phyloP scores from a whole-genome alignment of 2,329 filamentous ascomycete genomes.

The Claviceps sp. region DNA sequence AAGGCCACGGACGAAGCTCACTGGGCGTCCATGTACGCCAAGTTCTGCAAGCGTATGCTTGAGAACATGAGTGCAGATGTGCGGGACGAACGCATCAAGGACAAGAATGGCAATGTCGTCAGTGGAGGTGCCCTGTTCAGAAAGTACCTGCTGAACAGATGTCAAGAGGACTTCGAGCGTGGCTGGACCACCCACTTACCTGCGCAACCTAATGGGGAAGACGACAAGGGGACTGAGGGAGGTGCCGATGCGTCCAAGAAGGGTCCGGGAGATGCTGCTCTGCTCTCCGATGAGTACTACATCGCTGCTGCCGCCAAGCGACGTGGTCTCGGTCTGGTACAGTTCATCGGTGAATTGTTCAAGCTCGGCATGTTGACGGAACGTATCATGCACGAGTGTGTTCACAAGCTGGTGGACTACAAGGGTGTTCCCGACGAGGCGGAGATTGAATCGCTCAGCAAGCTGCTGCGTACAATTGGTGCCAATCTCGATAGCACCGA shows the following conservation, averaged over 20 bases:
- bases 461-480: conserved; percentile 85
- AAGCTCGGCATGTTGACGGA: conserved; percentile 98
- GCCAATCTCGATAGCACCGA: conserved; percentile 70
- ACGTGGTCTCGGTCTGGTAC: conserved; percentile 90
- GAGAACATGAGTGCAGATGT: conserved; percentile 91
- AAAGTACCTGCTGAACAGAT: conserved; percentile 96
- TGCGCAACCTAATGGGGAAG: conserved; percentile 51
- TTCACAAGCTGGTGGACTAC: conserved; percentile 92
- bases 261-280: conserved; percentile 55
- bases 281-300: conserved; percentile 97
- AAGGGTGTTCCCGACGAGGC: conserved; percentile 87
- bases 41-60: conserved; percentile 95
- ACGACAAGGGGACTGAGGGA: conserved; percentile 53
- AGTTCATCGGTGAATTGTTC: conserved; percentile 98
- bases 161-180: conserved; percentile 96
- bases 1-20: conserved; percentile 97
- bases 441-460: conserved; percentile 89
- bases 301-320: conserved; percentile 85
- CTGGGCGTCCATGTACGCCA: conserved; percentile 98
- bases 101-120: conserved; percentile 79
- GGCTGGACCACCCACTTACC: conserved; percentile 90
- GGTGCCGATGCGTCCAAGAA: conserved; percentile 29
- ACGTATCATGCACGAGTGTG: conserved; percentile 99
- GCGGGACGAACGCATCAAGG: conserved; percentile 85
- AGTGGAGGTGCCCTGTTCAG: conserved; percentile 90